Base-by-base conservation (phyloP, 2,329 filamentous ascomycete genomes). In the Alternaria postmessia region DNA sequence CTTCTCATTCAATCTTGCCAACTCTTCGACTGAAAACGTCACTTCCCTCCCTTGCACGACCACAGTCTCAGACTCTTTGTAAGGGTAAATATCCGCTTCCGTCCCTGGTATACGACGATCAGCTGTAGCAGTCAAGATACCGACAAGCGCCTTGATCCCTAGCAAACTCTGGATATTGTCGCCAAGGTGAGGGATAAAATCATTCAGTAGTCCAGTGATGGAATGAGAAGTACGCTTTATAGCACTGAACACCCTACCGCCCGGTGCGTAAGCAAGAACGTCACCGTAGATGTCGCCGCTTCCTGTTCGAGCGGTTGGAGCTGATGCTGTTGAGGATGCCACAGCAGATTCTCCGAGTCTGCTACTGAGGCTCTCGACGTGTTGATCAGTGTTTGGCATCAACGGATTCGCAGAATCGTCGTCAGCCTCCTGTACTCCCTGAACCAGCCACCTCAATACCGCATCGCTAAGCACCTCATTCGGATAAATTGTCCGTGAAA, bases 201-300 rank as follows among this genome's bases (percentile, higher is more conserved):
- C 38, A 36, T 77, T 73, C 1, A 75, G 65, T 1, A 66, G 3
- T 0, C 53, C 59, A 1, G 65, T 63, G 14, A 66, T 46, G 11
- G 38, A 22, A 1, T 44, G 53, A 5, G 65, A 66, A 0, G 70
- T 51, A 6, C 69, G 64, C 5, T 68, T 62, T 0, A 76, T 39
- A 0, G 57, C 28, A 5, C 61, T 56, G 5, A 67, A 53, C 4
- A 78, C 16, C 16, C 44, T 42, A 38, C 76, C 76, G 1, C 63
- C 72, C 3, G 76, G 76, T 2, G 63, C 74, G 43, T 75, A 77
- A 3, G 65, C 55, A 1, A 76, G 61, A 0, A 75, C 61, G 14
- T 73, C 61, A 53, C 69, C 68, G 60, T 77, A 77, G 9, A 78
- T 67, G 14, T 79, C 76, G 12, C 76, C 76, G 30, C 68, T 74